Evolutionary conservation across 2,329 filamentous ascomycete species (phyloP), one percentile per base, ranked within the genome.

Genomic region (Exophiala oligosperma): DNA sequence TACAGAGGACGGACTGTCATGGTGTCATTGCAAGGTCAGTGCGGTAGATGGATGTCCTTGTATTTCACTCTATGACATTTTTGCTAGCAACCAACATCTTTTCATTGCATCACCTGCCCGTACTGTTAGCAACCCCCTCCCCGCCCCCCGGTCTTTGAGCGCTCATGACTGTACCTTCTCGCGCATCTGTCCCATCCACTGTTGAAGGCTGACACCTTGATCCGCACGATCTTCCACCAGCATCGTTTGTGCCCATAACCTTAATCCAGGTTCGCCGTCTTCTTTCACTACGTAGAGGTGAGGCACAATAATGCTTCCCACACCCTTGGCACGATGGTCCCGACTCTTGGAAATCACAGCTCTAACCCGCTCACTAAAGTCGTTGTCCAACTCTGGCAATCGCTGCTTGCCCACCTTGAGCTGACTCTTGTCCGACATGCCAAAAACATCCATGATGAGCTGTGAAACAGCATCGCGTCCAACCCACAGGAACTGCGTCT

Each of bases 401-500:
- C 86, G 85, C 24, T 88, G 88, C 82, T 99, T 99, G 73, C 94
- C 94, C 63, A 97, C 91, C 65, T 91, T 92, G 61, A 99, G 79
- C 70, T 91, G 88, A 40, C 86, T 87, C 70, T 90, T 87, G 74
- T 97, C 92, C 47, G 88, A 81, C 9, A 94, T 82, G 24, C 92
- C 93, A 72, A 99, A 99, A 4, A 97, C 93, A 68, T 99, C 94
- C 52, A 83, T 76, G 41, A 97, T 80, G 32, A 99, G 82, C 70
- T 96, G 91, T 1, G 92, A 91, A 28, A 99, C 91, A 1, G 93
- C 89, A 66, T 99, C 93, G 37, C 92, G 87, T 12, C 94, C 94
- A 21, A 97, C 83, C 94, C 94, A 99, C 49, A 99, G 77, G 82
- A 99, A 99, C 73, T 99, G 94, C 4, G 91, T 97, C 75, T 97